These are phyloP conservation scores for Candida ovalis DNA, from an alignment of 805 yeast genomes.

Conservation along the genomic window DNA sequence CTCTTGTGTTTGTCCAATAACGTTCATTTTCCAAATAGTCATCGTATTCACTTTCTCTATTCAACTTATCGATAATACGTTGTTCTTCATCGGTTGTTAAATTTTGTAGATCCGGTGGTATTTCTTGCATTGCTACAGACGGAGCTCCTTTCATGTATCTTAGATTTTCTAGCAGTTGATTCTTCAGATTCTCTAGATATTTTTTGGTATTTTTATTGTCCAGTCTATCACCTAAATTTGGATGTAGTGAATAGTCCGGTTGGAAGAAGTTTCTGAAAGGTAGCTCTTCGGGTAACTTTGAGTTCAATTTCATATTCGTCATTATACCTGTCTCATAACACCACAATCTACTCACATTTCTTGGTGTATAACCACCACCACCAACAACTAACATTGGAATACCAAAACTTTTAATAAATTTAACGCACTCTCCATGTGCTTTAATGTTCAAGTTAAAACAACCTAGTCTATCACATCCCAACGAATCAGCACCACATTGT, in stretches of 20 bases:
- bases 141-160: constrained; percentile 88
- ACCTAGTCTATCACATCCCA: constrained; percentile 90
- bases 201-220: constrained; percentile 84
- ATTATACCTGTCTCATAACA: constrained; percentile 91
- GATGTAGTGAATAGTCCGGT: constrained; percentile 89
- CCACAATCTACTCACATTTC: constrained; percentile 94
- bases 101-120: constrained; percentile 63
- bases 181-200: constrained; percentile 75
- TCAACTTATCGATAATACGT: constrained; percentile 31
- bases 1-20: constrained; percentile 36
- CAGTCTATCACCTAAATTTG: constrained; percentile 69
- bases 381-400: constrained; percentile 89
- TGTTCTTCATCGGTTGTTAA: constrained; percentile 44
- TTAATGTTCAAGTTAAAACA: constrained; percentile 88
- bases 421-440: constrained; percentile 96
- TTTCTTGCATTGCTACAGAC: constrained; percentile 85
- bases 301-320: constrained; percentile 70
- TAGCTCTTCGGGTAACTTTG: constrained; percentile 67
- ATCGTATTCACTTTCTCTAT: constrained; percentile 33
- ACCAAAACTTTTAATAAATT: constrained; percentile 82
- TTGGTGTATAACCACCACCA: constrained; percentile 97
- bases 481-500: constrained; percentile 96
- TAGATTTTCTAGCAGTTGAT: constrained; percentile 74
- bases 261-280: constrained; percentile 83
- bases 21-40: constrained; percentile 34